Evolutionary conservation across 23 red algal species (phyloP), one percentile per base, ranked within the genome.

Genomic region (Gracilaria gracilis): DNA sequence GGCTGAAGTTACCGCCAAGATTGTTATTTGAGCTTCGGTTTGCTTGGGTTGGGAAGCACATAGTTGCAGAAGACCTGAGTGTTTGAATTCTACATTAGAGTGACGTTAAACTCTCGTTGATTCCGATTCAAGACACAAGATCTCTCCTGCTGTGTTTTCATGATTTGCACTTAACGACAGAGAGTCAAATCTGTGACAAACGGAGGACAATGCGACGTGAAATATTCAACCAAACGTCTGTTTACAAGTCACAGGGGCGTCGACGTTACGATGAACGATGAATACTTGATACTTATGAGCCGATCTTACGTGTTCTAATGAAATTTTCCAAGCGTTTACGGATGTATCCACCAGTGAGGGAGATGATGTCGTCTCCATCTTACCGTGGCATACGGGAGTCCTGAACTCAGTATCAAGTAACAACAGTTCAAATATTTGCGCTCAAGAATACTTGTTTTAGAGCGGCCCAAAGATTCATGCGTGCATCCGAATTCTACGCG

Each of bases 121-220:
- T 37, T 5, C 64, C 64, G 64, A 36, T 38, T 69, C 2, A 36
- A 4, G 64, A 69, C 31, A 19, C 28, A 37, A 37, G 33, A 34
- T 31, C 61, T 65, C n/a, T 65, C 24, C 7, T 33, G 9, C 64
- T 37, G 64, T 36, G 28, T 37, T 69, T 69, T 14, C 32, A 34
- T 14, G 37, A 69, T 8, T 36, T 69, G 64, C 31, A 37, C 64
- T 69, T 69, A 69, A 69, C 64, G 64, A 69, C 64, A 34, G 33
- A 17, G 64, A 69, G 37, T 69, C 64, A 36, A 69, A 17, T 69
- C 64, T 13, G 38, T 69, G 33, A 37, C 59, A 15, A 23, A 36
- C 15, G 32, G 64, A 34, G 31, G 32, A 19, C 20, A 69, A 34
- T 36, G 25, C 64, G 64, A 69, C 64, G 64, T 69, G 64, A 69